Evolutionary conservation across 1,139 yeast genomes (phyloP).

Genomic region (Candida tropicalis): DNA sequence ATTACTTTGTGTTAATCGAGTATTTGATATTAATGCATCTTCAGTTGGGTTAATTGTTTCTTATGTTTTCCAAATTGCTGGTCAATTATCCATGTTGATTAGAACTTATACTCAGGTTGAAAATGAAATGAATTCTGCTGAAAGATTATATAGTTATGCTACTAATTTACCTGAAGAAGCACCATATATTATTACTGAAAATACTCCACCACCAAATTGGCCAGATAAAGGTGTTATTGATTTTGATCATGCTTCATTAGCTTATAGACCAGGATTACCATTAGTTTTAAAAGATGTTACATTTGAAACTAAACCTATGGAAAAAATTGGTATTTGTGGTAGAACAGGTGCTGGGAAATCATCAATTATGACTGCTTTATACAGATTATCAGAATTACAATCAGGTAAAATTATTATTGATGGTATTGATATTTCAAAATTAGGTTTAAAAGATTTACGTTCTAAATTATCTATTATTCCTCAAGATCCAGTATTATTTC

Average conservation of each 20-base stretch:
- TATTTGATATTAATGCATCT: conserved; percentile 63
- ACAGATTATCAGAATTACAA: conserved; percentile 58
- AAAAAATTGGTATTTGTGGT: conserved; percentile 76
- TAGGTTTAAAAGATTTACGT: conserved; percentile 79
- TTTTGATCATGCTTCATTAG: conserved; percentile 61
- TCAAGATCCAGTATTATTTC: conserved; percentile 88
- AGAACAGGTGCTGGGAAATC: conserved; percentile 84
- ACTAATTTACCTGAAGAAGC: conserved; percentile 43
- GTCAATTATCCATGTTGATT: conserved; percentile 51
- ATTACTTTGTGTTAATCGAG: conserved; percentile 65
- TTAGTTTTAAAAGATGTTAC: conserved; percentile 62
- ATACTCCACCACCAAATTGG: conserved; percentile 55
- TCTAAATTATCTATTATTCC: conserved; percentile 84
- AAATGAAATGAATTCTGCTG: conserved; percentile 84
- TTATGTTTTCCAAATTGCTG: conserved; percentile 56
- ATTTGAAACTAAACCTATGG: conserved; percentile 51
- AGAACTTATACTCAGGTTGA: conserved; percentile 71
- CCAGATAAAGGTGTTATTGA: conserved; percentile 52
- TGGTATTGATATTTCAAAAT: conserved; percentile 57
- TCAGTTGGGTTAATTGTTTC: conserved; percentile 74
- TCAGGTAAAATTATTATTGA: conserved; percentile 59
- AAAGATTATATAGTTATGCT: conserved; percentile 76
- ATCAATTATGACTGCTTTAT: conserved; percentile 66
- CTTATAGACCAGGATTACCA: conserved; percentile 79
- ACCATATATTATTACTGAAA: conserved; percentile 50